Conservation (phyloP, 2,329 filamentous ascomycete genomes). For the Fusarium lyarnte region DNA sequence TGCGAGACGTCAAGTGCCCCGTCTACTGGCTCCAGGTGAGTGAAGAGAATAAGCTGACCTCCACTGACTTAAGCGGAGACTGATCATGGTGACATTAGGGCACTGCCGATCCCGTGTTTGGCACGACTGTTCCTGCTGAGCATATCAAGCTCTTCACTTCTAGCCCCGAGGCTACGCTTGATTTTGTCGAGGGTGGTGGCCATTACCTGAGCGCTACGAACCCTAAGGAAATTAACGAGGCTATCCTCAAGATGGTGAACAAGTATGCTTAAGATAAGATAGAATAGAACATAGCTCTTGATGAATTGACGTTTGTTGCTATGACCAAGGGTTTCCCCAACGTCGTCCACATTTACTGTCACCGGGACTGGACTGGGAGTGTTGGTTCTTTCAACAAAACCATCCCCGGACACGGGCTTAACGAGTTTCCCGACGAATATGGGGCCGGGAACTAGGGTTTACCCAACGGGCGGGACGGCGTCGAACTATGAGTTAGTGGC, state of each 20-base stretch:
- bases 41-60: not conserved
- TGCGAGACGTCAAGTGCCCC: conserved; percentile 60
- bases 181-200: conserved; percentile 55
- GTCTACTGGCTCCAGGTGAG: conserved; percentile 63
- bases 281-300: not conserved
- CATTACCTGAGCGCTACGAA: conserved; percentile 62
- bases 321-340: not conserved
- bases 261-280: conserved; percentile 48
- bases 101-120: conserved; percentile 56
- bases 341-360: not conserved
- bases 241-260: conserved; percentile 55
- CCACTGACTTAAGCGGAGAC: not conserved
- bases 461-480: not conserved
- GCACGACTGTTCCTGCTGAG: conserved; percentile 52
- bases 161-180: conserved; percentile 55
- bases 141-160: conserved; percentile 62
- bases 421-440: not conserved
- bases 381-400: not conserved
- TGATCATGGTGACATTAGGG: conserved; percentile 49
- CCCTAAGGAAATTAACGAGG: conserved; percentile 56
- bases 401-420: not conserved
- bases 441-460: conserved; percentile 6
- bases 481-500: not conserved
- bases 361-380: not conserved
- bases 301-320: not conserved